phyloP scores from a whole-genome alignment of 176 grass and related monocot species.

The Triticum monococcum region DNA sequence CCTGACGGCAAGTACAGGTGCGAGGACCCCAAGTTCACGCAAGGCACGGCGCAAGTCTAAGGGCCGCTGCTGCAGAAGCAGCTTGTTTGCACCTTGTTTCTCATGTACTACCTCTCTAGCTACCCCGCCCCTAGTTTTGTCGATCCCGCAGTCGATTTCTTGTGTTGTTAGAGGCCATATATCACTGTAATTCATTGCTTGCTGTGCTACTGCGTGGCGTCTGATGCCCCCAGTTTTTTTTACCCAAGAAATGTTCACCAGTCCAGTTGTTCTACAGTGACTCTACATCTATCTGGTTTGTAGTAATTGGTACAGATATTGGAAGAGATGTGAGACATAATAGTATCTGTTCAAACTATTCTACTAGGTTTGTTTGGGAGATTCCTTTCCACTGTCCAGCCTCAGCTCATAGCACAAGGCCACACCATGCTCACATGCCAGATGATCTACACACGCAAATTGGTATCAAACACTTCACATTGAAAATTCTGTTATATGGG shows the following conservation, averaged over 20 bases:
- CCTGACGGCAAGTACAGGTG: constrained; percentile 89
- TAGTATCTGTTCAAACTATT: not conserved
- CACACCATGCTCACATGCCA: not conserved
- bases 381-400: not conserved
- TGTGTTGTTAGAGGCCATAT: constrained; percentile 7
- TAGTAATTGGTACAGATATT: not conserved
- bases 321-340: not conserved
- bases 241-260: not conserved
- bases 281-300: not conserved
- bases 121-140: constrained; percentile 36
- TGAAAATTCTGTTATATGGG: not conserved
- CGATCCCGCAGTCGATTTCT: constrained; percentile 7
- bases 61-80: not conserved
- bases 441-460: not conserved
- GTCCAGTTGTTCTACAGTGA: not conserved
- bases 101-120: constrained; percentile 12
- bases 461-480: not conserved
- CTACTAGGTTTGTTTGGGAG: not conserved
- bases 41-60: constrained; percentile 92
- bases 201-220: not conserved
- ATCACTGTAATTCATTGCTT: constrained; percentile 8
- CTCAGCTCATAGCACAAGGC: not conserved
- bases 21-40: constrained; percentile 86
- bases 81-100: not conserved
- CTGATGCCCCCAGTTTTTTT: constrained; percentile 13